Evolutionary conservation across 2,329 filamentous ascomycete genomes (phyloP).

Genomic region (Phaeosphaeriaceae sp.): DNA sequence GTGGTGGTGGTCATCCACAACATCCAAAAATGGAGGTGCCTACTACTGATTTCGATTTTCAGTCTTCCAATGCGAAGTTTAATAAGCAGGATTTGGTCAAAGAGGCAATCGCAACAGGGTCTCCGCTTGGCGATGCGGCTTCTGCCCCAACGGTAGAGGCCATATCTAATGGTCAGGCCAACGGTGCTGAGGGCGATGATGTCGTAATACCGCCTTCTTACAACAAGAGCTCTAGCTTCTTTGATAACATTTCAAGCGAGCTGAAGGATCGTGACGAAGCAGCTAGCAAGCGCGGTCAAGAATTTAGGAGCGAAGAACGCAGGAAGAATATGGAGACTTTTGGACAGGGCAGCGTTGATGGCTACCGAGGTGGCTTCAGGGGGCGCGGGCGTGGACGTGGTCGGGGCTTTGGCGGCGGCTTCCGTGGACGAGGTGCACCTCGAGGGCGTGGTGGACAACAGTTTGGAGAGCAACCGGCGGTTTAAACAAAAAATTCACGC

Average conservation of each 20-base stretch:
- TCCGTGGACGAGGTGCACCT: constrained; percentile 53
- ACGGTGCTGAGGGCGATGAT: constrained; percentile 51
- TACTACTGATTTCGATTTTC: constrained; percentile 90
- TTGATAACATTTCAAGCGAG: constrained; percentile 97
- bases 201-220: constrained; percentile 64
- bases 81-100: constrained; percentile 87
- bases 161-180: constrained; percentile 47
- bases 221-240: constrained; percentile 90
- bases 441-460: constrained; percentile 35
- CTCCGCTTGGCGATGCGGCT: constrained; percentile 63
- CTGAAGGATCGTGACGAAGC: constrained; percentile 85
- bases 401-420: constrained; percentile 51
- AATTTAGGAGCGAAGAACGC: constrained; percentile 92
- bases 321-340: constrained; percentile 98
- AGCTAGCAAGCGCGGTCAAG: constrained; percentile 69
- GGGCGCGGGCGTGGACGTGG: constrained; percentile 74
- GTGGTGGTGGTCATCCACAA: constrained; percentile 49
- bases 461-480: constrained; percentile 30
- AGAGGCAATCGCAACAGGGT: constrained; percentile 81
- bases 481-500: constrained; percentile 14
- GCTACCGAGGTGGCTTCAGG: constrained; percentile 76
- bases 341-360: constrained; percentile 93
- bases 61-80: constrained; percentile 83
- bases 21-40: constrained; percentile 83
- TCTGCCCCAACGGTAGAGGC: constrained; percentile 35